Conservation (phyloP, 768 basidiomycete genomes). For the Lepiota venenata region DNA sequence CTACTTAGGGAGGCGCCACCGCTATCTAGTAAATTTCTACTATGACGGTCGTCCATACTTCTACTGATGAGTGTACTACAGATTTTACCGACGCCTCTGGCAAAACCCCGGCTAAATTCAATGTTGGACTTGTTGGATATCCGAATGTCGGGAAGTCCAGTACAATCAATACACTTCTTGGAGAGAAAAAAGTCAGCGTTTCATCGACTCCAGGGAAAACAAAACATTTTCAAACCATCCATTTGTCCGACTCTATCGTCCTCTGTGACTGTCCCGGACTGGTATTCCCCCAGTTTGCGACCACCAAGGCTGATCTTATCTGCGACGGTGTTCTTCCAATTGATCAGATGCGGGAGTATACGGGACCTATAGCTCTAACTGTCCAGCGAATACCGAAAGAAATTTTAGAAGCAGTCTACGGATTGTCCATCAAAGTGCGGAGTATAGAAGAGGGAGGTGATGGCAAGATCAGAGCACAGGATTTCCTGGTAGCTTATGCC, state of each 20-base stretch:
- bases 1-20: slow-evolving; percentile 73
- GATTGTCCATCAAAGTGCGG: slow-evolving; percentile 65
- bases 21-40: slow-evolving; percentile 47
- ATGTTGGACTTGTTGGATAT: slow-evolving; percentile 93
- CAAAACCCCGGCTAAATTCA: slow-evolving; percentile 59
- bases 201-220: slow-evolving; percentile 98
- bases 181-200: slow-evolving; percentile 97
- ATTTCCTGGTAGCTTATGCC: slow-evolving; percentile 87
- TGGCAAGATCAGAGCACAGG: slow-evolving; percentile 68
- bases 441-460: slow-evolving; percentile 82
- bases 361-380: slow-evolving; percentile 77
- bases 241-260: slow-evolving; percentile 81
- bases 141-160: slow-evolving; percentile 99
- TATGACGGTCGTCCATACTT: not conserved
- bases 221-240: slow-evolving; percentile 98
- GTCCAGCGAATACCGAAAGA: slow-evolving; percentile 74
- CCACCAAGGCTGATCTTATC: slow-evolving; percentile 92
- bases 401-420: slow-evolving; percentile 89
- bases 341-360: slow-evolving; percentile 94
- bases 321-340: slow-evolving; percentile 97
- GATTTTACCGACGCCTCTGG: slow-evolving; percentile 59
- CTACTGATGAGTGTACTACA: slow-evolving; percentile 22
- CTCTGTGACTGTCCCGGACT: slow-evolving; percentile 98
- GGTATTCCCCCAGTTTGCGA: slow-evolving; percentile 98
- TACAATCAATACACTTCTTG: slow-evolving; percentile 94